phyloP scores from a whole-genome alignment of 202 grass and related monocot genomes.

The Panicum hallii region DNA sequence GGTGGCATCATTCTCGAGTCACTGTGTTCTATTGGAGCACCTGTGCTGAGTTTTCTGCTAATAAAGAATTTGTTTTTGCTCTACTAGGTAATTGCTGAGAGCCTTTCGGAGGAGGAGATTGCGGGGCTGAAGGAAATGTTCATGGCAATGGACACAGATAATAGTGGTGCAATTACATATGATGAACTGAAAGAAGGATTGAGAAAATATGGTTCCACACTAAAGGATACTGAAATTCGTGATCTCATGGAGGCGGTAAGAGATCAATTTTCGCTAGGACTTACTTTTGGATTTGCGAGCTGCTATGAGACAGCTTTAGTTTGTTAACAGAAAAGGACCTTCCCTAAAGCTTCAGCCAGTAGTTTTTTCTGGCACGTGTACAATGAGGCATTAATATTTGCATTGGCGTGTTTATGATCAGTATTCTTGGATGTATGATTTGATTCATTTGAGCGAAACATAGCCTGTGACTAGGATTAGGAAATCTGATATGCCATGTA shows the following conservation, averaged over 20 bases:
- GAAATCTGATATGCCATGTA: constrained; percentile 21
- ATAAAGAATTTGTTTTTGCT: constrained; percentile 30
- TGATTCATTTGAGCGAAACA: background rate
- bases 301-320: constrained; percentile 20
- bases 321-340: constrained; percentile 10
- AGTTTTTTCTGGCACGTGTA: background rate
- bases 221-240: constrained; percentile 88
- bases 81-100: constrained; percentile 84
- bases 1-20: background rate
- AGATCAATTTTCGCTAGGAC: background rate
- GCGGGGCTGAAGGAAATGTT: constrained; percentile 95
- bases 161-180: constrained; percentile 83
- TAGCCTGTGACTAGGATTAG: background rate
- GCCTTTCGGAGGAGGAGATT: constrained; percentile 92
- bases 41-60: background rate
- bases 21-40: background rate
- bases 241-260: constrained; percentile 96
- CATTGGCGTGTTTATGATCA: constrained; percentile 3
- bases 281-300: background rate
- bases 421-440: constrained; percentile 10
- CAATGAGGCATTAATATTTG: background rate
- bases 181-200: constrained; percentile 90
- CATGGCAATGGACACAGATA: constrained; percentile 87
- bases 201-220: constrained; percentile 78
- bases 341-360: background rate